These are phyloP conservation scores for Candida rishiriensis DNA, from an alignment of 805 yeast genomes.

Conservation along the genomic window DNA sequence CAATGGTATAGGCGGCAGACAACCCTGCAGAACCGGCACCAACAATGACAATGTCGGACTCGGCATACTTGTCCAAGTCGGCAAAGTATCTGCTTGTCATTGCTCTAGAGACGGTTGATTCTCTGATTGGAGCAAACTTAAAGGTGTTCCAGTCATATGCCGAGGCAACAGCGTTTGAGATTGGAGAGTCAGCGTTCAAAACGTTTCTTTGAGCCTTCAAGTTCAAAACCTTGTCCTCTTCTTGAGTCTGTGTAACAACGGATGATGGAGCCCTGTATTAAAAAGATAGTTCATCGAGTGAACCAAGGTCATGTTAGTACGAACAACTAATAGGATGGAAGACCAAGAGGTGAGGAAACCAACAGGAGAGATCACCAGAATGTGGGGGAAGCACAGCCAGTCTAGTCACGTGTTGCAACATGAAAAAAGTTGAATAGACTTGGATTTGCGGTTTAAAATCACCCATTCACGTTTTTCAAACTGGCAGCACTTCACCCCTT, in stretches of 20 bases:
- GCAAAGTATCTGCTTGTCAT: slow-evolving; percentile 73
- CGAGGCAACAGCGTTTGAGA: slow-evolving; percentile 26
- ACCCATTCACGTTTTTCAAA: too few species aligned
- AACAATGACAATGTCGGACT: slow-evolving; percentile 67
- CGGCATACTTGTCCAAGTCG: slow-evolving; percentile 70
- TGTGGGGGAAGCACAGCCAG: too few species aligned
- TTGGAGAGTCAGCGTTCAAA: slow-evolving; percentile 22
- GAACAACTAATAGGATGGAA: background rate
- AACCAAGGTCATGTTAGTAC: too few species aligned
- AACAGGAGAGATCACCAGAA: background rate
- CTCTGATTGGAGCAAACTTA: slow-evolving; percentile 68
- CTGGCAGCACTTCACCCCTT: too few species aligned
- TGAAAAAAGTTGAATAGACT: too few species aligned
- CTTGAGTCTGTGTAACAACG: slow-evolving; percentile 7
- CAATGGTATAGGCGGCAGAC: slow-evolving; percentile 70
- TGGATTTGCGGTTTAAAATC: too few species aligned
- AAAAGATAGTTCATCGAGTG: background rate
- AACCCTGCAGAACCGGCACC: slow-evolving; percentile 80
- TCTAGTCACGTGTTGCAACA: too few species aligned
- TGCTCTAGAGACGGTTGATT: slow-evolving; percentile 74
- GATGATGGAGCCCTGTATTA: slow-evolving; percentile 22
- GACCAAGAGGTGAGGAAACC: background rate
- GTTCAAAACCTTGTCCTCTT: slow-evolving; percentile 10
- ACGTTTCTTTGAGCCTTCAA: slow-evolving; percentile 19
- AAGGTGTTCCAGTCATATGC: slow-evolving; percentile 60